These are phyloP conservation scores for Eucalyptus pauciflora DNA, from an alignment of 345 rosid genomes.

Conservation along the genomic window DNA sequence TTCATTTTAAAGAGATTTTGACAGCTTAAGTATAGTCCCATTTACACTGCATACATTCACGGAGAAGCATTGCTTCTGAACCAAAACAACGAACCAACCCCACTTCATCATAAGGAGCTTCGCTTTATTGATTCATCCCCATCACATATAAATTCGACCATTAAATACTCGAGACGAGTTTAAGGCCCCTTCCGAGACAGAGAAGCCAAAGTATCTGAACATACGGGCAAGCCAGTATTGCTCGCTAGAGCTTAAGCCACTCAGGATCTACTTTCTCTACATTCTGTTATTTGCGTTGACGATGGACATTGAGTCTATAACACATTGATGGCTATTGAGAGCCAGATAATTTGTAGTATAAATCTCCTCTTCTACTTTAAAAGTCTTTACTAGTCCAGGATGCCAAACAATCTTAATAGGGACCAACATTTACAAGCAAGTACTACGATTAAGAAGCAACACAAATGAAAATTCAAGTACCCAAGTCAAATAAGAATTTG, in stretches of 20 bases:
- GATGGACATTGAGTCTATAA: background rate
- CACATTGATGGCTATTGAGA: background rate
- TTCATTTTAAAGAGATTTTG: background rate
- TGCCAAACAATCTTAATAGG: background rate
- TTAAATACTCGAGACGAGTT: background rate
- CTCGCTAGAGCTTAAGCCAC: background rate
- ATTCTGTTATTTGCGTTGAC: background rate
- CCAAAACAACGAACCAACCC: background rate
- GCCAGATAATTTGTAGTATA: background rate
- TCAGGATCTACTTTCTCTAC: background rate
- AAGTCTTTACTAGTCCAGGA: background rate
- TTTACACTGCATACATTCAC: background rate
- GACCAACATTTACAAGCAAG: background rate
- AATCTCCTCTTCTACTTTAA: background rate
- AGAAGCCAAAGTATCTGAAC: background rate
- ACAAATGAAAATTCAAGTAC: background rate
- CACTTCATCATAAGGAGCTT: background rate
- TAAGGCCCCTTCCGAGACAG: background rate
- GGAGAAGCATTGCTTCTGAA: background rate
- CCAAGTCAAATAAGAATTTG: background rate
- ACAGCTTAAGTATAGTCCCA: background rate
- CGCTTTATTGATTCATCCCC: background rate
- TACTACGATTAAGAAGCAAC: background rate
- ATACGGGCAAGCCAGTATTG: background rate
- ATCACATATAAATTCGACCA: background rate